A percentile compares a stretch with the other conserved stretches of the same genome.
Evolutionary conservation across 1,139 yeast species (phyloP).

Genomic region (Geotrichum citri-aurantii): DNA sequence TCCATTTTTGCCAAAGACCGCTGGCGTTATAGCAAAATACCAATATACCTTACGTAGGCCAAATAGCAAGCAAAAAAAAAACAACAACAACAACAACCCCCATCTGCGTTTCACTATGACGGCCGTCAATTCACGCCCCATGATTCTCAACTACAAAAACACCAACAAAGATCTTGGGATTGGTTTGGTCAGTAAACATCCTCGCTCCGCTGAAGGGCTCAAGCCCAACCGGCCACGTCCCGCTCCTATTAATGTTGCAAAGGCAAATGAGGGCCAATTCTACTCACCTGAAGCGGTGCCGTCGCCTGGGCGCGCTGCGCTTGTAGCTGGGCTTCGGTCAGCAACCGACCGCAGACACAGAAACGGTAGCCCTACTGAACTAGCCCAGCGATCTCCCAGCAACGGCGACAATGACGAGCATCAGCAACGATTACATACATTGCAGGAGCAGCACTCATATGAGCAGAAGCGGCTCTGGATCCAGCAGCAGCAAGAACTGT

Average conservation of each 20-base stretch:
- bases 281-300: slow-evolving; percentile 2
- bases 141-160: neutral
- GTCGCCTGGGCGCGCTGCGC: slow-evolving; percentile 29
- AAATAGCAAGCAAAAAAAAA: neutral
- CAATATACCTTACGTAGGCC: no score
- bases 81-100: neutral
- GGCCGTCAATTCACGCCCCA: neutral
- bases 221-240: neutral
- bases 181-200: neutral
- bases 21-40: no score
- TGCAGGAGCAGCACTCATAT: slow-evolving; percentile 2
- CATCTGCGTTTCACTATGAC: neutral
- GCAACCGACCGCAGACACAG: slow-evolving; percentile 31
- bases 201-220: neutral
- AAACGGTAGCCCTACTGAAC: neutral
- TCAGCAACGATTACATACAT: slow-evolving; percentile 20
- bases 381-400: neutral
- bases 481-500: neutral
- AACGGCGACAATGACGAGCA: slow-evolving; percentile 11
- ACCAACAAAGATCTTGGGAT: neutral
- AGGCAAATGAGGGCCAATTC: slow-evolving; percentile 5
- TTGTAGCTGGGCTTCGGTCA: slow-evolving; percentile 31
- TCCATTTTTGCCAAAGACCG: no score
- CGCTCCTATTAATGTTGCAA: slow-evolving; percentile 12
- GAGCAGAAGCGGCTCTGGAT: slow-evolving; percentile 6